phyloP scores from a whole-genome alignment of 257 asterid species.

The Ehretia macrophylla region DNA sequence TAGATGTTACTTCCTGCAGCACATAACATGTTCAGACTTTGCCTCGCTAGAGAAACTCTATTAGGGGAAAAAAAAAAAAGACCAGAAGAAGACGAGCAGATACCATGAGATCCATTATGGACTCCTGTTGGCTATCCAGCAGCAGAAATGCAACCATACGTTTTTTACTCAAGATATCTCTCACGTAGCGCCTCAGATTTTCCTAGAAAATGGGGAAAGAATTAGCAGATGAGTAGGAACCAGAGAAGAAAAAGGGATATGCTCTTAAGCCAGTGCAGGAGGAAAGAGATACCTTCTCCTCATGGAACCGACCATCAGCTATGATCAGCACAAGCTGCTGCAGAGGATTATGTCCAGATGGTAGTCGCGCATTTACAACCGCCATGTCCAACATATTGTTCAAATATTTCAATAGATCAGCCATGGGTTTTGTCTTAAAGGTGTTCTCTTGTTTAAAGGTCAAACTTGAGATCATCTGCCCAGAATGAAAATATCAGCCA shows the following conservation, averaged over 20 bases:
- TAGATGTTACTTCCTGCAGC: slow-evolving; percentile 59
- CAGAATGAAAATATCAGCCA: slow-evolving; percentile 6
- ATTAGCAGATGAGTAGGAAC: slow-evolving; percentile 1
- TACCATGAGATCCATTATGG: slow-evolving; percentile 69
- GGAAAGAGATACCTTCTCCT: slow-evolving; percentile 62
- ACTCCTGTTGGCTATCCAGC: slow-evolving; percentile 67
- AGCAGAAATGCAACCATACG: slow-evolving; percentile 88
- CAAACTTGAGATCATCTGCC: slow-evolving; percentile 85
- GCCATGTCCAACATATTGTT: slow-evolving; percentile 64
- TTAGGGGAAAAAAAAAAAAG: neutral
- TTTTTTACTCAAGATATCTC: slow-evolving; percentile 65
- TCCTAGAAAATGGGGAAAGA: slow-evolving; percentile 30
- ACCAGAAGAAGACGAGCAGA: neutral
- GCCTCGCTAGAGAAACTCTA: neutral
- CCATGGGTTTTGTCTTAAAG: slow-evolving; percentile 70
- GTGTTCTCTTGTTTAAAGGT: slow-evolving; percentile 91
- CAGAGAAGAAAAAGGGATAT: neutral
- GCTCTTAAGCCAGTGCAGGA: neutral
- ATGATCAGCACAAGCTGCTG: slow-evolving; percentile 94
- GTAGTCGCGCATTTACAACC: slow-evolving; percentile 57
- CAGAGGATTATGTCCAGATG: slow-evolving; percentile 84
- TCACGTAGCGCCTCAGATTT: slow-evolving; percentile 57
- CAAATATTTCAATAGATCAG: slow-evolving; percentile 73
- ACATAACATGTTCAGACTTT: slow-evolving; percentile 5
- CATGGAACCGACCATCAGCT: slow-evolving; percentile 85